These are phyloP conservation scores for Alloteropsis semialata DNA, from an alignment of 176 grass and related monocot genomes.

Conservation along the genomic window DNA sequence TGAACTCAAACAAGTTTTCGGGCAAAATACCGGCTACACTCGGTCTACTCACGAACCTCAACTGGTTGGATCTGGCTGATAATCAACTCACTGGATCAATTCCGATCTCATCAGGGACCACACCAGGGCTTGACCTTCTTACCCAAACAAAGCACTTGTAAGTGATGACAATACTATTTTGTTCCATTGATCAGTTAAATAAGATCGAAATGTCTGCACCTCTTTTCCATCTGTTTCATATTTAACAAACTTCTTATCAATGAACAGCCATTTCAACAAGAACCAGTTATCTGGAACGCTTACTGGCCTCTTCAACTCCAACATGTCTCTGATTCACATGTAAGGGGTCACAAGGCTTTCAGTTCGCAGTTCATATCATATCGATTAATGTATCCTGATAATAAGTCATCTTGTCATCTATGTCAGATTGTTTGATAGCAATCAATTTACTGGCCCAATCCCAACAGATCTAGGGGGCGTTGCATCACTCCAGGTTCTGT, in stretches of 20 bases:
- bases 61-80: slow-evolving; percentile 52
- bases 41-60: slow-evolving; percentile 36
- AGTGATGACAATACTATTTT: neutral
- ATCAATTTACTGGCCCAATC: slow-evolving; percentile 37
- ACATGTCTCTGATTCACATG: slow-evolving; percentile 55
- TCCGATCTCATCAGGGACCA: slow-evolving; percentile 24
- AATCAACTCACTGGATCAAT: slow-evolving; percentile 44
- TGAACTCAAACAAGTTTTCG: slow-evolving; percentile 57
- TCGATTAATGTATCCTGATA: neutral
- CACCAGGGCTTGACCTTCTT: slow-evolving; percentile 43
- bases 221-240: neutral
- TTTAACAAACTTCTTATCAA: neutral
- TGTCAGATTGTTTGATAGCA: slow-evolving; percentile 51
- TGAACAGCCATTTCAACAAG: slow-evolving; percentile 60
- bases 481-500: slow-evolving; percentile 42
- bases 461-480: slow-evolving; percentile 34
- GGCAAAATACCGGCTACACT: slow-evolving; percentile 38
- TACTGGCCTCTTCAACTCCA: slow-evolving; percentile 47
- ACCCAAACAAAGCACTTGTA: slow-evolving; percentile 48
- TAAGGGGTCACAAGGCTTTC: slow-evolving; percentile 22
- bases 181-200: neutral
- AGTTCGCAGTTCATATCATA: neutral
- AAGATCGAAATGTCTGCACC: neutral
- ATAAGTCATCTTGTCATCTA: neutral
- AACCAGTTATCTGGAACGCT: slow-evolving; percentile 45